Evolutionary conservation across 192 early-diverging fungal genomes (phyloP).

Genomic region (Globomyces pollinis-pini): DNA sequence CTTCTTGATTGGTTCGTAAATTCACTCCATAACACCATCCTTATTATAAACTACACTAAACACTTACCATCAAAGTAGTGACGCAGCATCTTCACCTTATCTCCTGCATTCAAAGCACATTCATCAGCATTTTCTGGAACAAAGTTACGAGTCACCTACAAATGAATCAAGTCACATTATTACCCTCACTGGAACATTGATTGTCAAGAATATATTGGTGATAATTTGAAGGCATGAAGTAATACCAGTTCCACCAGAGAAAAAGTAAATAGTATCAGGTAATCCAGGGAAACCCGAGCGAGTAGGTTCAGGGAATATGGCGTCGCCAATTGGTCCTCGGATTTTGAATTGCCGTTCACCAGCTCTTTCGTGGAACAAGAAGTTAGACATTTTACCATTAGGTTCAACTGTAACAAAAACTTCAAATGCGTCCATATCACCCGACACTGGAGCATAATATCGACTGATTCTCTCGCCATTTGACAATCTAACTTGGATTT

Average conservation of each 20-base stretch:
- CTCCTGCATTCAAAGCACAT: conserved; percentile 11
- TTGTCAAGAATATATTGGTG: conserved; percentile 23
- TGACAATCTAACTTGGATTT: conserved; percentile 14
- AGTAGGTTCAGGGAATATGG: neutral
- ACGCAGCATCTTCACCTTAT: conserved; percentile 14
- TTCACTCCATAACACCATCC: conserved; percentile 24
- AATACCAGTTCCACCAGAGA: conserved; percentile 29
- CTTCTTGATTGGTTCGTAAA: conserved; percentile 17
- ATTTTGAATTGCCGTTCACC: conserved; percentile 20
- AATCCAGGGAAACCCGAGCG: conserved; percentile 2
- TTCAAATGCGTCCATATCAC: conserved; percentile 10
- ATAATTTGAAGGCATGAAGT: conserved; percentile 26
- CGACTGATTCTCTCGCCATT: conserved; percentile 6
- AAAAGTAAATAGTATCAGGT: conserved; percentile 17
- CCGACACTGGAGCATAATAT: conserved; percentile 11
- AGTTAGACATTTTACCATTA: conserved; percentile 7
- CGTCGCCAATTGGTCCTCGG: conserved; percentile 13
- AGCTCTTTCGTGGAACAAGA: conserved; percentile 8
- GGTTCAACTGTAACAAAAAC: conserved; percentile 9
- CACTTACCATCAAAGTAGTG: conserved; percentile 34
- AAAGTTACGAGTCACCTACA: conserved; percentile 11
- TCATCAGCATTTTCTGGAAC: conserved; percentile 19
- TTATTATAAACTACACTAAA: neutral
- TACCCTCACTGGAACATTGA: conserved; percentile 11
- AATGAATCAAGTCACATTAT: neutral